Conservation (phyloP, 2,329 filamentous ascomycete species). For the Aspergillus carbonarius region DNA sequence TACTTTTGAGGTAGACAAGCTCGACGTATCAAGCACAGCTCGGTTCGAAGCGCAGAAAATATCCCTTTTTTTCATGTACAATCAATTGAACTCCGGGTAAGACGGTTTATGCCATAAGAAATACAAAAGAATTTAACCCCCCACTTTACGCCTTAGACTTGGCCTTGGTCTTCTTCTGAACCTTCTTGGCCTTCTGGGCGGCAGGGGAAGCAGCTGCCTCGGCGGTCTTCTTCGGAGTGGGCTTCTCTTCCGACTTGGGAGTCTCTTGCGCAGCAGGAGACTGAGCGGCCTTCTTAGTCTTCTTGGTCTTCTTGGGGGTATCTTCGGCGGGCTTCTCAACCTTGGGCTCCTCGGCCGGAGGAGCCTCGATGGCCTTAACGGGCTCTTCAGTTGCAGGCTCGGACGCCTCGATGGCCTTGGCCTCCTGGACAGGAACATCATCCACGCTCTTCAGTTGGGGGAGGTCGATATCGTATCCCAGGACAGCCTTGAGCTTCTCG, state of each 20-base stretch:
- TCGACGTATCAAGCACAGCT: background rate
- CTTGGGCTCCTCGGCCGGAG: constrained; percentile 23
- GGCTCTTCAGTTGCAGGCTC: constrained; percentile 23
- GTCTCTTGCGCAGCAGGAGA: constrained; percentile 21
- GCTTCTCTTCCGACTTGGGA: constrained; percentile 20
- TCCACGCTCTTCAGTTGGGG: constrained; percentile 68
- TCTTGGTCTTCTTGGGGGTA: constrained; percentile 36
- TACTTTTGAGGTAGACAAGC: background rate
- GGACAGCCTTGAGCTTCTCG: constrained; percentile 68
- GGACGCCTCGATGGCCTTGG: constrained; percentile 35
- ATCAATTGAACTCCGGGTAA: constrained; percentile 10
- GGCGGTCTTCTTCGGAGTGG: constrained; percentile 12
- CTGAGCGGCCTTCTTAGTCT: constrained; percentile 31
- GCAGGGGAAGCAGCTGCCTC: constrained; percentile 20
- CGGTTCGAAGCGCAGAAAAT: background rate
- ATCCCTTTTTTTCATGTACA: constrained; percentile 1
- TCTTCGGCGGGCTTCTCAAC: constrained; percentile 25
- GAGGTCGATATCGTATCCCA: constrained; percentile 80
- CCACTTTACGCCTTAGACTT: constrained; percentile 30
- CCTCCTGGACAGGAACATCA: constrained; percentile 48
- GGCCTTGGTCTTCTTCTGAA: constrained; percentile 20
- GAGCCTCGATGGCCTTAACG: constrained; percentile 31
- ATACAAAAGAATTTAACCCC: constrained; percentile 6
- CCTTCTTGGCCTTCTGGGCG: constrained; percentile 21
- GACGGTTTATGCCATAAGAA: constrained; percentile 12